Evolutionary conservation across 2,329 filamentous ascomycete species (phyloP), one percentile per base, ranked within the genome.

Genomic region (Aspergillus japonicus): DNA sequence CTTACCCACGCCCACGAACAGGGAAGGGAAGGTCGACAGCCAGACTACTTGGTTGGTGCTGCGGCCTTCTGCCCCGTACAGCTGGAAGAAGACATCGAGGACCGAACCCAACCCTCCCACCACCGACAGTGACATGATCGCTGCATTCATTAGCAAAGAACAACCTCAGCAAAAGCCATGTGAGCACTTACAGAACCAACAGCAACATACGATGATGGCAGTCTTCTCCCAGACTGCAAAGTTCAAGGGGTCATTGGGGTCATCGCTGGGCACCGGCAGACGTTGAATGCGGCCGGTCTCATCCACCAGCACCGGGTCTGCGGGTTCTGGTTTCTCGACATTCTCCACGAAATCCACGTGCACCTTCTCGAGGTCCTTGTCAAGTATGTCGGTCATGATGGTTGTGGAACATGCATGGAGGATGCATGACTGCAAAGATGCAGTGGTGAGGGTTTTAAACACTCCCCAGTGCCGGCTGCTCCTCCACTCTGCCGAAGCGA

Each of bases 1-100:
- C 68, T 62, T 63, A 70, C 75, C 76, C 26, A 78, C 66, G 19
- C 75, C 75, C 53, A 78, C 77, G 56, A 77, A 77, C 7, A 79
- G 62, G 2, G 74, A 73, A 0, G 77, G 76, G 47, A 75, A 73
- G 0, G 74, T 78, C 0, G 71, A 66, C n/a, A 78, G 58, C 63
- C 73, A 71, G 48, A 72, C 69, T 2, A 76, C 66, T 12, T 77
- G 47, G 10, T 64, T 66, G 49, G 26, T 67, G 63, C 42, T 75
- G 63, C 56, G 68, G 4, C 67, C 67, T 39, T 64, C 58, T 8
- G 57, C 63, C 1, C 59, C 57, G 51, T 77, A 78, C 7, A 73
- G 60, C 48, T 66, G 61, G 29, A 75, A 68, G 57, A 77, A 75
- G 16, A 70, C 65, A 1, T 65, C 66, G 11, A 78, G 64, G 33